Base-by-base conservation (phyloP, 2,329 filamentous ascomycete genomes). In the Pseudogymnoascus sp. region DNA sequence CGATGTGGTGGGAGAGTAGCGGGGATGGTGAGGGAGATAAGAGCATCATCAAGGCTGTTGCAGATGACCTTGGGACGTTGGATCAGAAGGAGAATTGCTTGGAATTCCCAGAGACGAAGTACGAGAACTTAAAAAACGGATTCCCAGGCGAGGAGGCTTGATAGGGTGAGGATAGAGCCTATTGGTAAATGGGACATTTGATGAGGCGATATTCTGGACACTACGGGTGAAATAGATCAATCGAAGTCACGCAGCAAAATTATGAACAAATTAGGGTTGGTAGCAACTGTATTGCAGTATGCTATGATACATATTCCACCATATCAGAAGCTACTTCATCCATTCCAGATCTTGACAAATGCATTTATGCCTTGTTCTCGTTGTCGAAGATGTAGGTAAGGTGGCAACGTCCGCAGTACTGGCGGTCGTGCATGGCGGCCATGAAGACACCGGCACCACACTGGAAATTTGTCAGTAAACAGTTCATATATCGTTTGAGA, bases 391-490 rank as follows among this genome's bases (percentile, higher is more conserved):
- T 85, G 79, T 88, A 88, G 79, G 85, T 88, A 68, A 88, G 79
- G 78, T 88, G 85, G 84, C 85, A 88, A 69, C 84, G 84, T 73
- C 85, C 85, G 73, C 73, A 74, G 68, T 74, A 74, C 83, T 99
- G 95, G 79, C 94, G 91, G 84, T 99, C 96, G 82, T 96, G 89
- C 92, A 97, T 97, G 78, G 94, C 91, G 78, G 94, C 94, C 94
- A 99, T 99, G 90, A 99, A 99, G 84, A 99, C 89, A 92, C 94
- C 94, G 75, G 95, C 94, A 86, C 94, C 94, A 81, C 94, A 99
- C 92, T 96, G 68, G 59, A 60, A 62, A 44, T 12, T 62, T 63
- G 74, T 80, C 72, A 82, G 75, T 38, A 40, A 69, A n/a, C 3
- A 37, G 56, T 63, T 53, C n/a, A 63, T 23, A 25, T 4, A 11